These are phyloP conservation scores for Taphrina confusa DNA, from an alignment of 1,139 yeast species.

Conservation along the genomic window DNA sequence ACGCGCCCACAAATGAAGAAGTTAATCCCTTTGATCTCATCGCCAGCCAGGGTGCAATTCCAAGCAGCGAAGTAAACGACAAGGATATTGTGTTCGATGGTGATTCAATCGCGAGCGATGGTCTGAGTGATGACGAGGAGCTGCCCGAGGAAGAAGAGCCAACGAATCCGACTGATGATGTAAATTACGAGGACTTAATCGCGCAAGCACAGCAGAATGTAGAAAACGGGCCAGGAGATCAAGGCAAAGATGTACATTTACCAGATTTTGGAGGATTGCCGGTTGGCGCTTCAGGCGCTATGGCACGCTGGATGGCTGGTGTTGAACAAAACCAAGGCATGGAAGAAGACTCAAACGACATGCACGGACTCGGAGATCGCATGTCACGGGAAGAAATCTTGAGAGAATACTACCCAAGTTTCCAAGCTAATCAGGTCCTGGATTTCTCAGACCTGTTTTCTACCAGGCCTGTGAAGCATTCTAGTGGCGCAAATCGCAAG, in stretches of 20 bases:
- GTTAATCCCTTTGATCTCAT: neutral
- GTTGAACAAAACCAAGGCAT: slow-evolving; percentile 39
- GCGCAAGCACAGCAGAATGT: slow-evolving; percentile 40
- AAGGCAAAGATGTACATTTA: slow-evolving; percentile 11
- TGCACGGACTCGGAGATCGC: slow-evolving; percentile 45
- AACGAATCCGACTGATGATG: slow-evolving; percentile 38
- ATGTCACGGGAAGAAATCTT: slow-evolving; percentile 44
- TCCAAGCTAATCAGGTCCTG: slow-evolving; percentile 57
- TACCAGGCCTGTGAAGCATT: slow-evolving; percentile 59
- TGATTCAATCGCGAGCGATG: slow-evolving; percentile 23
- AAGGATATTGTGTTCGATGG: too few relatives aligned
- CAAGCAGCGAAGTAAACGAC: neutral
- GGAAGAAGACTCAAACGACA: slow-evolving; percentile 42
- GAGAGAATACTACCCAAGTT: slow-evolving; percentile 61
- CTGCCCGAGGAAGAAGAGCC: slow-evolving; percentile 52
- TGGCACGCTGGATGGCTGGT: slow-evolving; percentile 41
- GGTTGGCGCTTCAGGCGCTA: slow-evolving; percentile 41
- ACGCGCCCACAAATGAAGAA: neutral
- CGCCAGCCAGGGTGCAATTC: neutral
- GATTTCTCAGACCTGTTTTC: slow-evolving; percentile 69
- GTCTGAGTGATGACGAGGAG: slow-evolving; percentile 32
- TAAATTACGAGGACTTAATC: slow-evolving; percentile 44
- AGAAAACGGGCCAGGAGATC: slow-evolving; percentile 39
- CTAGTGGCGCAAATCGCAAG: slow-evolving; percentile 56
- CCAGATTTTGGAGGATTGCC: slow-evolving; percentile 33